phyloP scores from a whole-genome alignment of 1,139 yeast species.

The Zygosaccharomyces pseudobailii region DNA sequence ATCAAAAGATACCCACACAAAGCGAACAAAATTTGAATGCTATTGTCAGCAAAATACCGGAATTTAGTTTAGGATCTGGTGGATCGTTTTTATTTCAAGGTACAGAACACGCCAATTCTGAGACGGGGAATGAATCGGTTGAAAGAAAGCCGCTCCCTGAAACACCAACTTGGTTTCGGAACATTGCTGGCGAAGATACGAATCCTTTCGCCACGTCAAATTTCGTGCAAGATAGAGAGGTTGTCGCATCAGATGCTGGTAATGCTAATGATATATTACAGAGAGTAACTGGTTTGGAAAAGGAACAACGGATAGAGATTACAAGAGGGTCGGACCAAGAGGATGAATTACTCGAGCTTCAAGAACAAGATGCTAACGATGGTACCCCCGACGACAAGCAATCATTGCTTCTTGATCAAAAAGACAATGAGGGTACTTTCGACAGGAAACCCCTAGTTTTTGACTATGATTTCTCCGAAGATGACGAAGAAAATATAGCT shows the following conservation, averaged over 20 bases:
- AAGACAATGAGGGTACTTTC: too few relatives aligned
- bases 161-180: constrained; percentile 21
- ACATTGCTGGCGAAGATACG: constrained; percentile 2
- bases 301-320: background rate
- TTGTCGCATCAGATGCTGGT: constrained; percentile 5
- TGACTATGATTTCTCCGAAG: constrained; percentile 68
- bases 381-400: background rate
- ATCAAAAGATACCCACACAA: constrained; percentile 11
- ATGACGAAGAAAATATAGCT: constrained; percentile 64
- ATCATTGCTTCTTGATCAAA: too few relatives aligned
- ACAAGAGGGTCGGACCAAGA: background rate
- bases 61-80: constrained; percentile 6
- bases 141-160: constrained; percentile 14
- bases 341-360: background rate
- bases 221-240: constrained; percentile 19
- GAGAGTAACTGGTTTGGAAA: constrained; percentile 16
- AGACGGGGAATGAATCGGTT: constrained; percentile 5
- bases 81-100: constrained; percentile 22
- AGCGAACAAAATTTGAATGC: constrained; percentile 21
- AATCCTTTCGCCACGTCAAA: constrained; percentile 19
- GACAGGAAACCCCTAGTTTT: constrained; percentile 26
- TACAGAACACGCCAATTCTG: background rate
- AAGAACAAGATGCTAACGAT: background rate
- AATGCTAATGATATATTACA: constrained; percentile 7
- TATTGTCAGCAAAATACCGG: constrained; percentile 22